Percentiles rank a stretch among this genome's conserved stretches.
Conservation (phyloP, 108 stramenopile species). For the Skeletonema costatum region DNA sequence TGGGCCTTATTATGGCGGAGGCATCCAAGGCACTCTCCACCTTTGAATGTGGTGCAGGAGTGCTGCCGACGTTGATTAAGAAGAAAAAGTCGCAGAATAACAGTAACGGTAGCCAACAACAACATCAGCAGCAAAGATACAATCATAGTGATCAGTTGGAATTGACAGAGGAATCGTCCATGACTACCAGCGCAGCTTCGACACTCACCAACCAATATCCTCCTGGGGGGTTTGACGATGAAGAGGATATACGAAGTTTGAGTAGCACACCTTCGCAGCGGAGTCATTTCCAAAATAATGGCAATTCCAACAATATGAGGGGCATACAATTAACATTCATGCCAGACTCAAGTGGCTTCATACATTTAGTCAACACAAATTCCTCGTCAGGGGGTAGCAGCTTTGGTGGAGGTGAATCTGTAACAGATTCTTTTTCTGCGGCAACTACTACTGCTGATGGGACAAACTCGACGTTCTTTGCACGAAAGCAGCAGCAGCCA, state of each 20-base stretch:
- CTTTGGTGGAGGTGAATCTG: conserved; percentile 5
- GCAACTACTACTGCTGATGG: neutral
- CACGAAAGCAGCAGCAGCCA: conserved; percentile 9
- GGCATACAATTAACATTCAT: conserved; percentile 46
- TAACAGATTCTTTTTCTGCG: neutral
- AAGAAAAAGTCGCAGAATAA: conserved; percentile 2
- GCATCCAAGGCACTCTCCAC: conserved; percentile 61
- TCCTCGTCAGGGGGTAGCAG: neutral
- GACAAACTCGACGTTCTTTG: neutral
- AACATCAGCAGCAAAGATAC: neutral
- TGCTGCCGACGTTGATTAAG: conserved; percentile 1
- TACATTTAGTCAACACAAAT: conserved; percentile 21
- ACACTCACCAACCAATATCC: neutral
- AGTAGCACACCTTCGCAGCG: conserved; percentile 36
- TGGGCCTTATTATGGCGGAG: conserved; percentile 87
- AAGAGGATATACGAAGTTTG: conserved; percentile 40
- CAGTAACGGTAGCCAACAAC: neutral
- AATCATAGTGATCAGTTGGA: neutral
- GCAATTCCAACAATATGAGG: neutral
- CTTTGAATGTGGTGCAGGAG: conserved; percentile 23
- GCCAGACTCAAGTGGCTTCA: conserved; percentile 28
- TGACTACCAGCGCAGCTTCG: conserved; percentile 16
- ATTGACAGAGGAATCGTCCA: conserved; percentile 32
- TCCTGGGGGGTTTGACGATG: conserved; percentile 11
- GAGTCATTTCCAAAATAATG: conserved; percentile 9